Percentiles rank a stretch among this genome's conserved stretches.
These are phyloP conservation scores for Hirschioporus abietinus DNA, from an alignment of 768 basidiomycete genomes.

Conservation along the genomic window DNA sequence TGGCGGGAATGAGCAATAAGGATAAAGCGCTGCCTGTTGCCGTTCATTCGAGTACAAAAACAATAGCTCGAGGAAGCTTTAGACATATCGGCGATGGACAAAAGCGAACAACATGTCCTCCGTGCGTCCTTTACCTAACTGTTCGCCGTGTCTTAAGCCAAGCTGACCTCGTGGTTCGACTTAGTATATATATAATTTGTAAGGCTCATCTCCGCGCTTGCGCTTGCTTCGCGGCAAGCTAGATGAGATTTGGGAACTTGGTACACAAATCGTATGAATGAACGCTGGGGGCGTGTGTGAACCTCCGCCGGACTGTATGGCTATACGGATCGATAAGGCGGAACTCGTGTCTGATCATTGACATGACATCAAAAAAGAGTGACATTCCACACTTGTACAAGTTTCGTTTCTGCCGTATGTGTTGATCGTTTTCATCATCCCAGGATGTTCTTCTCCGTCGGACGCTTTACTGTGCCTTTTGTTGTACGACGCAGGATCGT, in stretches of 20 bases:
- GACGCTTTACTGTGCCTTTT: neutral
- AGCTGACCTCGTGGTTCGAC: too few relatives aligned
- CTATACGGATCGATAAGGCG: neutral
- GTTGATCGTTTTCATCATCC: neutral
- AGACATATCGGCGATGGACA: neutral
- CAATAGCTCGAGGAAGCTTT: neutral
- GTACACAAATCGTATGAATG: neutral
- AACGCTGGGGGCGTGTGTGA: neutral
- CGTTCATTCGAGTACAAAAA: neutral
- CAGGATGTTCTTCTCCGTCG: neutral
- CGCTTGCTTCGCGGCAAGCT: too few relatives aligned
- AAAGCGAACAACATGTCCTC: neutral
- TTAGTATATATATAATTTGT: too few relatives aligned
- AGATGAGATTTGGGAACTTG: neutral
- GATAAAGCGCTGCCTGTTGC: neutral
- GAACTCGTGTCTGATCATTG: neutral
- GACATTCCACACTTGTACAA: neutral
- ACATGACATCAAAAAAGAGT: neutral
- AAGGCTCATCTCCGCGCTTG: too few relatives aligned
- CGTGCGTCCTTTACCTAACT: neutral
- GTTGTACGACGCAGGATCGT: neutral
- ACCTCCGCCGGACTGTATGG: neutral
- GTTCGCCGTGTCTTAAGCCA: neutral
- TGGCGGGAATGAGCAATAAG: neutral
- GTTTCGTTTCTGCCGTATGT: neutral